Percentiles rank a stretch among this genome's conserved stretches.
phyloP scores from a whole-genome alignment of 352 stramenopile genomes.

The Globisporangium cylindrosporum region DNA sequence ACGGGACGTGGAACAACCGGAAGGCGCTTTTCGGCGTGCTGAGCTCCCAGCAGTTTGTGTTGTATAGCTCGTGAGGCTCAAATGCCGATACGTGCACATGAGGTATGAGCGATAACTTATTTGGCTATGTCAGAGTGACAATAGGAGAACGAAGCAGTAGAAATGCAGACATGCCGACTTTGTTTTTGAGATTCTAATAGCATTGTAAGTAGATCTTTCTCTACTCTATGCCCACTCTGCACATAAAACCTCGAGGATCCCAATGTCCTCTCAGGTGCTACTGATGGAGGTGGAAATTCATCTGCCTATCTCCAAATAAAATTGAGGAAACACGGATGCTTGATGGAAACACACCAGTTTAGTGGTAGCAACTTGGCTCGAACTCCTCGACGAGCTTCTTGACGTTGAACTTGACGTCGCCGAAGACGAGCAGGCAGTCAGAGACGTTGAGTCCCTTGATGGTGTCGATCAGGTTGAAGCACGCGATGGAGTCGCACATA shows the following conservation, averaged over 20 bases:
- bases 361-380: constrained; percentile 23
- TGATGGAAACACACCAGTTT: background rate
- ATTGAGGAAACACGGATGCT: background rate
- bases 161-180: background rate
- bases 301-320: background rate
- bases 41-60: constrained; percentile 25
- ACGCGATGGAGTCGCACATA: constrained; percentile 29
- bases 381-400: constrained; percentile 34
- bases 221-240: background rate
- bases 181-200: background rate
- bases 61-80: constrained; percentile 17
- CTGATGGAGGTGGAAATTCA: background rate
- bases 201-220: background rate
- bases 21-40: constrained; percentile 35
- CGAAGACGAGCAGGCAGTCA: constrained; percentile 31
- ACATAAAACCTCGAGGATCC: background rate
- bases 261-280: background rate
- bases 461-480: constrained; percentile 25
- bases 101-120: constrained; percentile 3
- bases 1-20: constrained; percentile 25
- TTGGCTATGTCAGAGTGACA: background rate
- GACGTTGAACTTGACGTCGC: constrained; percentile 28
- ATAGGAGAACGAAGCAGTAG: background rate
- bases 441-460: constrained; percentile 19
- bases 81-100: too few species aligned